These are phyloP conservation scores for Bryoerythrophyllum caledonicum DNA, from an alignment of 225 moss, liverwort and hornwort species.

Conservation along the genomic window DNA sequence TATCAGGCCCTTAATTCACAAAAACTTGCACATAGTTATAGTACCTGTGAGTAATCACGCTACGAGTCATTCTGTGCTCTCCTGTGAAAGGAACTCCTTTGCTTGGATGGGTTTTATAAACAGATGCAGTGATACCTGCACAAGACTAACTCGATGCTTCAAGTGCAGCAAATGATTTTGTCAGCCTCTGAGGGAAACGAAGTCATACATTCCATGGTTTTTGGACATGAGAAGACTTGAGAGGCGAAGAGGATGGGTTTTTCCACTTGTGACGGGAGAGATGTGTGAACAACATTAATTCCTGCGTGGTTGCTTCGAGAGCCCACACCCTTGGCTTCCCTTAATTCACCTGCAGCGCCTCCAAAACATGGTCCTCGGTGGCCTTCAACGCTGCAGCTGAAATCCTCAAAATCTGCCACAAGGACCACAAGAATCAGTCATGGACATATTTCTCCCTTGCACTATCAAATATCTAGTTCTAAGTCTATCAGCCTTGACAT, in stretches of 20 bases:
- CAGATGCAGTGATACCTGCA: too few species aligned
- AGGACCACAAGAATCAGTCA: too few species aligned
- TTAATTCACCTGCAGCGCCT: slow-evolving; percentile 21
- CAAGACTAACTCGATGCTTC: too few species aligned
- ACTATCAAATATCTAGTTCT: not conserved
- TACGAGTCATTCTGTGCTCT: too few species aligned
- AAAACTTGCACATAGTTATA: too few species aligned
- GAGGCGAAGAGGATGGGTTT: slow-evolving; percentile 18
- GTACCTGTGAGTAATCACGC: too few species aligned
- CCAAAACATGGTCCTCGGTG: slow-evolving; percentile 40
- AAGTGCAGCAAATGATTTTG: not conserved
- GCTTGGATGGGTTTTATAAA: too few species aligned
- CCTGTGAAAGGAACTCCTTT: too few species aligned
- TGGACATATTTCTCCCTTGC: too few species aligned
- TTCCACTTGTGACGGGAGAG: slow-evolving; percentile 39
- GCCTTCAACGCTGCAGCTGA: slow-evolving; percentile 47
- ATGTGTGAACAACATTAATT: slow-evolving; percentile 42
- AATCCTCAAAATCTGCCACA: slow-evolving; percentile 40
- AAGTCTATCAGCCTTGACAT: not conserved
- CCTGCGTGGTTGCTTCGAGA: slow-evolving; percentile 1
- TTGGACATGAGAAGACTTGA: slow-evolving; percentile 12
- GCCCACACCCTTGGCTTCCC: not conserved
- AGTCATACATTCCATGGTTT: not conserved
- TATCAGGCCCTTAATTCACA: too few species aligned
- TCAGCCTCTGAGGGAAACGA: not conserved